Evolutionary conservation across 129 eudicot species (phyloP).

Genomic region (Chrysanthemum lavandulifolium): DNA sequence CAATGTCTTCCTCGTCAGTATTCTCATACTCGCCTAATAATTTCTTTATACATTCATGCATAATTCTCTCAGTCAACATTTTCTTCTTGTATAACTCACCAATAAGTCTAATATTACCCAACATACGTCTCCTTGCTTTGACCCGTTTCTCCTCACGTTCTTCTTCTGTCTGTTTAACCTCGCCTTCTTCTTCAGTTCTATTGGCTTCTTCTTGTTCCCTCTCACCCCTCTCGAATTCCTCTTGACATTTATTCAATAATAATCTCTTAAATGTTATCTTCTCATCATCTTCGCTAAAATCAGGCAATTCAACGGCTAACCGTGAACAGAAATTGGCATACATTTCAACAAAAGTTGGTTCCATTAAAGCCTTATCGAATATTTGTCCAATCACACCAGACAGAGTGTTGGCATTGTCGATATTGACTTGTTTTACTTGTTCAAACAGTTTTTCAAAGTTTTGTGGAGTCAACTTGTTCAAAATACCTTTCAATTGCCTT

Average conservation of each 20-base stretch:
- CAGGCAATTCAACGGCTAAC: slow-evolving; percentile 76
- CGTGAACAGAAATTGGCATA: slow-evolving; percentile 72
- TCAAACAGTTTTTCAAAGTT: slow-evolving; percentile 88
- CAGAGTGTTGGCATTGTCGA: slow-evolving; percentile 54
- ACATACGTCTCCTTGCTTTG: slow-evolving; percentile 73
- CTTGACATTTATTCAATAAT: slow-evolving; percentile 79
- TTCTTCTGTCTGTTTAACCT: slow-evolving; percentile 57
- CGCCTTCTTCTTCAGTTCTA: slow-evolving; percentile 76
- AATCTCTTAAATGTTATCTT: slow-evolving; percentile 35
- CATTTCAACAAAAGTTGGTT: slow-evolving; percentile 73
- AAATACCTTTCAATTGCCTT: slow-evolving; percentile 74
- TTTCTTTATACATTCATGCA: slow-evolving; percentile 86
- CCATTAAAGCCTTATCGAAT: slow-evolving; percentile 84
- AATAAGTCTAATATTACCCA: slow-evolving; percentile 94
- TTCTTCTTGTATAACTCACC: slow-evolving; percentile 90
- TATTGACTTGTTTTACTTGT: slow-evolving; percentile 76
- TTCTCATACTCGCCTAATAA: slow-evolving; percentile 50
- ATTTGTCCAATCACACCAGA: slow-evolving; percentile 71
- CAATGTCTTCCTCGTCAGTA: slow-evolving; percentile 55
- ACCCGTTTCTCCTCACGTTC: slow-evolving; percentile 80
- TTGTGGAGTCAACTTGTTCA: slow-evolving; percentile 90
- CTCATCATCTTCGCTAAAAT: slow-evolving; percentile 48
- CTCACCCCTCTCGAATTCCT: slow-evolving; percentile 90
- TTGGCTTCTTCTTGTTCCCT: slow-evolving; percentile 85
- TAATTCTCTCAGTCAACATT: slow-evolving; percentile 94